Evolutionary conservation across 192 early-diverging fungal genomes (phyloP), one percentile per base, ranked within the genome.

Genomic region (Coemansia sp.): DNA sequence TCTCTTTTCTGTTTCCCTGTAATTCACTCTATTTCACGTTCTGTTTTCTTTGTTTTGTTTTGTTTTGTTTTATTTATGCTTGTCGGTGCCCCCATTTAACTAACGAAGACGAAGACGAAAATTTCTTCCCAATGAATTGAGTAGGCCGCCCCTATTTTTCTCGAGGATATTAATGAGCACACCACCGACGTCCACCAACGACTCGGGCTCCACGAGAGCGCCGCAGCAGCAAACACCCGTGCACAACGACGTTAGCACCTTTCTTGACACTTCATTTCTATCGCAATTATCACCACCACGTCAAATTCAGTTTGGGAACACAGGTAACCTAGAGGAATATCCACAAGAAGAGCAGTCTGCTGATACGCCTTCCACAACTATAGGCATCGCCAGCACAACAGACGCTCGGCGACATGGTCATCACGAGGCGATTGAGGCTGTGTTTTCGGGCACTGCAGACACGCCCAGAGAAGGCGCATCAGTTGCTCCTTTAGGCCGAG

Each of bases 401-500:
- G 13, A 16, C 0, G n/a, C 57, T 16, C 57, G 40, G 39, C 3
- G 12, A 48, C 32, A 32, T 32, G 32, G 32, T 32, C 4, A 32
- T 32, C 32, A 54, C 51, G 51, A 54, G 19, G 12, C 51, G 6
- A 22, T 22, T 50, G 48, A 17, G 16, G 48, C 48, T 17, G 16
- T 17, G 19, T 17, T 7, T 5, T 7, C n/a, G 13, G 51, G 57
- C 57, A 25, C 57, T 16, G 57, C 14, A n/a, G 5, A 40, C 57
- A 41, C 38, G 1, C 38, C 37, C 57, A 59, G 9, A 41, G 32
- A 38, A 16, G 7, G 10, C 6, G 61, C 46, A 37, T 39, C 51
- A 12, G 63, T 55, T 6, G 58, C 72, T 17, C 45, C 67, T 19
- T 38, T 55, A 7, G 61, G 46, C 19, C 45, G 81, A 32, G 81